Base-by-base conservation (phyloP, 169 alveolate genomes). In the Theileria parva region DNA sequence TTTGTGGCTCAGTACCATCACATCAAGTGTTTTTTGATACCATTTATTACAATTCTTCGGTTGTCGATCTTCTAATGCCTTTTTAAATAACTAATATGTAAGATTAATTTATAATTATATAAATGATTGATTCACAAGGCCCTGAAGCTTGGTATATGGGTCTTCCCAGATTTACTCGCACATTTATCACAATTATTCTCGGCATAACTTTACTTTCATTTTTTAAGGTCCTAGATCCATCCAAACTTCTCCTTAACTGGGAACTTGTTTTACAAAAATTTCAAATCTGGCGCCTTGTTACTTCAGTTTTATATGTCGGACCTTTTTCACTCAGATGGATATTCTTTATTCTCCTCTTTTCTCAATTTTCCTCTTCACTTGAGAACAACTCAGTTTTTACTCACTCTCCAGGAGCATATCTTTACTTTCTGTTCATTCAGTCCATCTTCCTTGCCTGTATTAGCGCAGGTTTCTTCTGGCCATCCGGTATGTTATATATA, bases 271-370 rank as follows among this genome's bases (percentile, higher is more conserved):
- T 89, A 57, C 69, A 88, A 48, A 75, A 79, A 65, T 89, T 81
- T 32, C 95, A 94, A 64, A 59, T 94, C 15, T 93, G 96, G 95
- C 90, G 97, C 53, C 85, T 95, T 34, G 68, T 95, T 57, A 72
- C 95, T 25, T 92, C 88, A 73, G 68, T 92, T 81, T 77, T 95
- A 27, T 92, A 85, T 73, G 89, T 92, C 21, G 97, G 97, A n/a
- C 94, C 88, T 39, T 95, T 95, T 71, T 93, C 97, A 21, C 79
- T 93, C 13, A 74, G 91, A 19, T 95, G 96, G 96, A 86, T 93
- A 64, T 80, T 95, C 81, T 92, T 88, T 72, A 77, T 90, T 69
- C 77, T 92, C 64, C 87, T 94, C 91, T 87, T 94, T 55, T 78
- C 94, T 60, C 91, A 93, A 76, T 91, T 91, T 63, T 91, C 96